Base-by-base conservation (phyloP, 2,329 filamentous ascomycete species). In the Periglandula ipomoeae region DNA sequence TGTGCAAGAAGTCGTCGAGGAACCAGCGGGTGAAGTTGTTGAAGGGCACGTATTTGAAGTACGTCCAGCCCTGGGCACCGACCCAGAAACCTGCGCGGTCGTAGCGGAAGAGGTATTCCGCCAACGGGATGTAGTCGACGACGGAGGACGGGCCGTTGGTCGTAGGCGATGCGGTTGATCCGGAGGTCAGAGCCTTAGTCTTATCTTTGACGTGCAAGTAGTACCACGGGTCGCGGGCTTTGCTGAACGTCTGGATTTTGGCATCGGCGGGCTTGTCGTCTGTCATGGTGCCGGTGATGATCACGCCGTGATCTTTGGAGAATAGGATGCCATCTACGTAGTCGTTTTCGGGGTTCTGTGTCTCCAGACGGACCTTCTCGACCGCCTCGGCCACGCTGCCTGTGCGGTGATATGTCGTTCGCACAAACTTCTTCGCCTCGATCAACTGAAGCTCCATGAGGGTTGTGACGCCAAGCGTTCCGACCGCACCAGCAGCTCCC, bases 71-170 rank as follows among this genome's bases (percentile, higher is more conserved):
- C 13, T 76, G 76, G 6, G 70, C 67, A 39, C 81, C 84, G 34
- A 85, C 82, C 84, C 84, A 88, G 72, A 88, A 88, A 13, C 81
- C 82, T 46, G 82, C 84, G 40, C 84, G 78, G 65, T 88, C 84
- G 68, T 88, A 88, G 45, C 84, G 78, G 71, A 88, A 88, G 55
- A 87, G 78, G 61, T 88, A 88, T 61, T 87, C 84, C 35, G 79
- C 76, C 4, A 87, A 67, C 0, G 84, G 84, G 37, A 87, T 75
- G 56, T 79, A 79, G 45, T 86, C 81, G 47, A 62, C 55, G 15
- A 58, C 49, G 7, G 58, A 48, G 42, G 64, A 44, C 54, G 59
- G 27, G 10, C 56, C 23, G 26, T 55, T 41, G 37, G 53, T 17
- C 11, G 54, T 9, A n/a, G 40, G 26, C 35, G 34, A 39, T 13